Percentiles rank a stretch among this genome's conserved stretches.
These are phyloP conservation scores for Rubus parviflorus DNA, from an alignment of 306 rosid genomes.

Conservation along the genomic window DNA sequence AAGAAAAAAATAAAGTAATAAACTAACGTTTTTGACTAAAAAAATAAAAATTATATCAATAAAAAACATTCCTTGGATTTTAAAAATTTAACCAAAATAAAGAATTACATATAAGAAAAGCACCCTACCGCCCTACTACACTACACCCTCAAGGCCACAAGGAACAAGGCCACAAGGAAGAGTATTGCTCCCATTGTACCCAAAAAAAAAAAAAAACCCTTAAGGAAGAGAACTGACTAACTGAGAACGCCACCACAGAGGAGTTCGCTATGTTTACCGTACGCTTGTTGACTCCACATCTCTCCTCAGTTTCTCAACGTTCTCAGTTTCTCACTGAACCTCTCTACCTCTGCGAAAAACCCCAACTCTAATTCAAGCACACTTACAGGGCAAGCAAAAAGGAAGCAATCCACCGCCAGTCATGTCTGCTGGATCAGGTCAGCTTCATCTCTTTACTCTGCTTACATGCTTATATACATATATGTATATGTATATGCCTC, in stretches of 20 bases:
- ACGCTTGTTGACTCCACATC: not conserved
- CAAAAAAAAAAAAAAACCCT: too few relatives aligned
- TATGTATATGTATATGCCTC: not conserved
- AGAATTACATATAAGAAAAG: not conserved
- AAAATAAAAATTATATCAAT: too few relatives aligned
- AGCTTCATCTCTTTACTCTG: not conserved
- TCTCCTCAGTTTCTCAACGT: not conserved
- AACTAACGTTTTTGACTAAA: too few relatives aligned
- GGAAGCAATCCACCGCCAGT: not conserved
- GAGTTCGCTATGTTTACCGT: too few relatives aligned
- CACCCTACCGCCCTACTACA: too few relatives aligned
- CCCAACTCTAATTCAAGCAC: not conserved
- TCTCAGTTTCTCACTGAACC: not conserved
- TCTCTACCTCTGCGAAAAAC: not conserved
- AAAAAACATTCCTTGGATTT: too few relatives aligned
- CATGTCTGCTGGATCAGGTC: slow-evolving; percentile 16
- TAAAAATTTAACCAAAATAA: too few relatives aligned
- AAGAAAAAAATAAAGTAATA: too few relatives aligned
- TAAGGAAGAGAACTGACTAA: too few relatives aligned
- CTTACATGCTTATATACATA: not conserved
- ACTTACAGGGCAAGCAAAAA: not conserved
- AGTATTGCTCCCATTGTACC: too few relatives aligned
- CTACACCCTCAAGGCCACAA: too few relatives aligned
- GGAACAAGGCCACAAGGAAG: not conserved
- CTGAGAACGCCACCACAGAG: not conserved